Evolutionary conservation across 257 asterid species (phyloP), one percentile per base, ranked within the genome.

Genomic region (Forsythia viridissima): DNA sequence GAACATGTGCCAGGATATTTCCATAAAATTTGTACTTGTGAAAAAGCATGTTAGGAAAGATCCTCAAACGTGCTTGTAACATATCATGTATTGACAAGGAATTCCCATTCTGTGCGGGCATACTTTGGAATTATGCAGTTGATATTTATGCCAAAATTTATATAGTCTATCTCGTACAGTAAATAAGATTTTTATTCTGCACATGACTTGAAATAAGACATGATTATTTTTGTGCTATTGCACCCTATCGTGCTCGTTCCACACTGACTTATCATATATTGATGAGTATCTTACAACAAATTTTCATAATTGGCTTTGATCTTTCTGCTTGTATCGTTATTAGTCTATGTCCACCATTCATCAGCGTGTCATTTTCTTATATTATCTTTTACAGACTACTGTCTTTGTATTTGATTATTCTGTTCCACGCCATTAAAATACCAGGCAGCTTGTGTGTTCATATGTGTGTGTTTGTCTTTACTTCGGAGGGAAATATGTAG

Each of bases 381-480:
- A 30, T 30, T 30, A 30, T 30, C 34, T 30, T 30, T 30, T 30
- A 30, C 34, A 30, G 46, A 34, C 71, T 74, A 10, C 65, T 61
- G 34, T 82, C 5, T 30, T n/a, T 68, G 46, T 68, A 61, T 77
- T 63, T 24, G 18, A 37, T 16, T 76, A 36, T 75, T 51, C 41
- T 48, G 42, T 71, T 11, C 2, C 24, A 5, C 48, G 39, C 21
- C 21, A 36, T 42, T 77, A 21, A 16, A 39, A 20, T 8, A 15
- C 72, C 52, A 11, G 44, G 39, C n/a, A 20, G 7, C 67, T 52
- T 69, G 67, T 38, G 21, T 75, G 65, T 70, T 41, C 34, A 30
- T 30, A 30, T 30, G 34, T 30, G 34, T 30, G 34, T 30, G 34
- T 30, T 21, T 80, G 24, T 57, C 69, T 75, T 71, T 44, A 51